These are phyloP conservation scores for Ogataea henricii DNA, from an alignment of 805 yeast genomes.

Conservation along the genomic window DNA sequence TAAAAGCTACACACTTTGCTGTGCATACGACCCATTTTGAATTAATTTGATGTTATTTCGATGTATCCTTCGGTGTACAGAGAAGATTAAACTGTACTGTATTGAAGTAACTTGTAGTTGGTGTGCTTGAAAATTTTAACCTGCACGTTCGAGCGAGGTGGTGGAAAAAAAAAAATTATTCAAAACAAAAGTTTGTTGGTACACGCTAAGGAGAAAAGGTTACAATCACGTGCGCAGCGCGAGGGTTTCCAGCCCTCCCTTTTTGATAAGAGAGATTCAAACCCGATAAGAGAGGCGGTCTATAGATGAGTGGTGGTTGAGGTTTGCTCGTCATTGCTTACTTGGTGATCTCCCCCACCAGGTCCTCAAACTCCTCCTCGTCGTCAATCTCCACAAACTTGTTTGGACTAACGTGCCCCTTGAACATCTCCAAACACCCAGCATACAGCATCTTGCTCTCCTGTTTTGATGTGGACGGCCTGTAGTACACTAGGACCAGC, in stretches of 20 bases:
- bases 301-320: too few relatives aligned
- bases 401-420: constrained; percentile 76
- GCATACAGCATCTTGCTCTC: constrained; percentile 87
- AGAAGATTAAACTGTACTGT: neutral
- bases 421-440: constrained; percentile 79
- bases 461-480: constrained; percentile 84
- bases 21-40: constrained; percentile 99
- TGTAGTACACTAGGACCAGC: constrained; percentile 79
- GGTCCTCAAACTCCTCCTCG: constrained; percentile 67
- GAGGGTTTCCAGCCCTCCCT: neutral
- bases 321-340: neutral
- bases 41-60: constrained; percentile 25
- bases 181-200: neutral
- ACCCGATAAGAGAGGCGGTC: neutral
- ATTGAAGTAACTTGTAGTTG: neutral
- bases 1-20: constrained; percentile 75
- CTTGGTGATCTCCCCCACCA: constrained; percentile 41
- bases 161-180: neutral
- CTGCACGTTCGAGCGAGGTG: neutral
- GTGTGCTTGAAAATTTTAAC: constrained; percentile 3
- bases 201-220: too few relatives aligned
- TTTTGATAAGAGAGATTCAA: neutral
- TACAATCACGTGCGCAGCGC: constrained; percentile 1
- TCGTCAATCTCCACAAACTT: constrained; percentile 64
- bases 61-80: neutral